Percentiles rank a stretch among this genome's conserved stretches.
Evolutionary conservation across 2,329 filamentous ascomycete genomes (phyloP).

Genomic region (Fusarium penzigii): DNA sequence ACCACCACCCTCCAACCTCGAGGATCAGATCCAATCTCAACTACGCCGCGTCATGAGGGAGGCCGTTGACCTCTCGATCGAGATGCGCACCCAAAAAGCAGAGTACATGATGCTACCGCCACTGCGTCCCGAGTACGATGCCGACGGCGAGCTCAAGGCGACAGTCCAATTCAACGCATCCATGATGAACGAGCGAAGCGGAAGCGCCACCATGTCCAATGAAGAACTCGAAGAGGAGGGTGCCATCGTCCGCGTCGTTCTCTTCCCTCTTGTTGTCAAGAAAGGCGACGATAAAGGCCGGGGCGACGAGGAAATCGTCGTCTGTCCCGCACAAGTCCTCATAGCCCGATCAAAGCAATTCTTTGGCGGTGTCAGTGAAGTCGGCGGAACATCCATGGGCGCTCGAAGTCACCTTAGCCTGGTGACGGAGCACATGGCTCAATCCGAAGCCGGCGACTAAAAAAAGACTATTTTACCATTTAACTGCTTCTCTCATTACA

Average conservation of each 20-base stretch:
- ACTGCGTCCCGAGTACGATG: conserved; percentile 91
- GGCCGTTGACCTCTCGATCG: conserved; percentile 86
- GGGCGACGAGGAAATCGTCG: conserved; percentile 92
- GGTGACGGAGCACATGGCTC: conserved; percentile 36
- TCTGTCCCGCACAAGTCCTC: conserved; percentile 92
- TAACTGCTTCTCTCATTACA: no score
- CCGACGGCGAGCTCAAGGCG: conserved; percentile 82
- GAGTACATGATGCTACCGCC: conserved; percentile 99
- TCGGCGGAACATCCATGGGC: conserved; percentile 46
- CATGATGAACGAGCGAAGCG: conserved; percentile 91
- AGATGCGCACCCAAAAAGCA: conserved; percentile 95
- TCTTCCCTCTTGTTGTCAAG: conserved; percentile 96
- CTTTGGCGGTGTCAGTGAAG: conserved; percentile 52
- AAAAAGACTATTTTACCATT: conserved; percentile 21
- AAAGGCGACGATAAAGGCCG: conserved; percentile 86
- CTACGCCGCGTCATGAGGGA: conserved; percentile 84
- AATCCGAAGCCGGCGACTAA: conserved; percentile 37
- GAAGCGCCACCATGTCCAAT: conserved; percentile 60
- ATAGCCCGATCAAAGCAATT: conserved; percentile 57
- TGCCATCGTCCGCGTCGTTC: conserved; percentile 83
- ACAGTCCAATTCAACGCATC: conserved; percentile 90
- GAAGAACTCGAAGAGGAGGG: conserved; percentile 76
- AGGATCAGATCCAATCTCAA: conserved; percentile 78
- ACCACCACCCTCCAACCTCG: conserved; percentile 79
- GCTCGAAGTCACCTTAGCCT: conserved; percentile 41